Conservation (phyloP, 495 filamentous ascomycete species). For the Pyrenula aspistea region DNA sequence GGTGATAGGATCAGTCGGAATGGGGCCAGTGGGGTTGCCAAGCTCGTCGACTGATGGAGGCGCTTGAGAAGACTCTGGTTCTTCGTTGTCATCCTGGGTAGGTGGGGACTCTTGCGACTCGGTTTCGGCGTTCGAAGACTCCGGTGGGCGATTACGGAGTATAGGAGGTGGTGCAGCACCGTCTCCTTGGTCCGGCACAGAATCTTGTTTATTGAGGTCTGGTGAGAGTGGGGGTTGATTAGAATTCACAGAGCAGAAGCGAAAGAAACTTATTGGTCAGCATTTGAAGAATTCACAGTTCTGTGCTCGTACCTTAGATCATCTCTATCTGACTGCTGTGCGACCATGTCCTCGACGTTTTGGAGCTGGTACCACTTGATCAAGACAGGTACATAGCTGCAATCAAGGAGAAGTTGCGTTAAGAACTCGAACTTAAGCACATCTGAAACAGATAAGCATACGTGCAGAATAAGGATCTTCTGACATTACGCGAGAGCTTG, state of each 20-base stretch:
- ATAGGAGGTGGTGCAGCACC: slow-evolving; percentile 81
- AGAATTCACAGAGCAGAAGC: slow-evolving; percentile 61
- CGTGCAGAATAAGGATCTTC: background rate
- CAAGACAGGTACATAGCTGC: slow-evolving; percentile 84
- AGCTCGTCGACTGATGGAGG: slow-evolving; percentile 78
- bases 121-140: slow-evolving; percentile 14
- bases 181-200: slow-evolving; percentile 36
- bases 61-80: slow-evolving; percentile 21
- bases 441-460: slow-evolving; percentile 41
- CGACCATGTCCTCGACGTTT: slow-evolving; percentile 80
- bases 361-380: slow-evolving; percentile 88
- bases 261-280: slow-evolving; percentile 59
- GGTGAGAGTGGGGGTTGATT: slow-evolving; percentile 23
- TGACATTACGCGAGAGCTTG: slow-evolving; percentile 73
- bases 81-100: slow-evolving; percentile 19
- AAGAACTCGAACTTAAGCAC: slow-evolving; percentile 93
- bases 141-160: slow-evolving; percentile 35
- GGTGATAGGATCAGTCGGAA: slow-evolving; percentile 71
- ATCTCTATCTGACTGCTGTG: slow-evolving; percentile 68
- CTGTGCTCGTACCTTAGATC: slow-evolving; percentile 59
- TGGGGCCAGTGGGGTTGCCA: slow-evolving; percentile 52
- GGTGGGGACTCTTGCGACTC: slow-evolving; percentile 14
- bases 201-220: slow-evolving; percentile 18
- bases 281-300: background rate
- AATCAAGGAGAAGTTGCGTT: slow-evolving; percentile 83